Conservation (phyloP, 225 moss, liverwort and hornwort species). For the Bryum argenteum region DNA sequence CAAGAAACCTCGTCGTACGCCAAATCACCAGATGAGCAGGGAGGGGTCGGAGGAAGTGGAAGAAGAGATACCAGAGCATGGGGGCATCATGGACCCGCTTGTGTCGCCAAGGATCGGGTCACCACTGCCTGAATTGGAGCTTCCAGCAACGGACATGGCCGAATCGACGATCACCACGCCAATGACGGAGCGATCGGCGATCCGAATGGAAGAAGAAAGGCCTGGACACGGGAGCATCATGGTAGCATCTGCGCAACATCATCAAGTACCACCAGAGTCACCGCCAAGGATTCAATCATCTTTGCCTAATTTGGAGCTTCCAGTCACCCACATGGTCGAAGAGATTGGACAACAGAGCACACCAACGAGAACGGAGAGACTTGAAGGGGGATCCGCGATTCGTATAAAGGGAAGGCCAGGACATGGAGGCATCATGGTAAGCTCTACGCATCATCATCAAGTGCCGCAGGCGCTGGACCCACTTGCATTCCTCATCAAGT, state of each 20-base stretch:
- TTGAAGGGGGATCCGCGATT: background rate
- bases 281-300: background rate
- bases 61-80: too few species aligned
- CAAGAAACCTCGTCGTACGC: too few species aligned
- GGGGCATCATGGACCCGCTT: too few species aligned
- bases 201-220: background rate
- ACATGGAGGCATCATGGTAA: background rate
- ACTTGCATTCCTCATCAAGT: conserved; percentile 27
- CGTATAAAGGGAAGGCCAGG: background rate
- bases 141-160: background rate
- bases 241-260: too few species aligned
- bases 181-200: background rate
- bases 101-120: background rate
- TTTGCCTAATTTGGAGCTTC: background rate
- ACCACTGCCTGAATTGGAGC: background rate
- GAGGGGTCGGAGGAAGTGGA: too few species aligned
- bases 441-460: background rate
- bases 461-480: conserved; percentile 14
- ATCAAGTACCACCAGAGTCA: background rate
- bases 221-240: background rate
- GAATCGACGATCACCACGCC: background rate
- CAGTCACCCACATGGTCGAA: background rate
- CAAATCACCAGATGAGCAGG: too few species aligned
- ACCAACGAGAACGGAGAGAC: too few species aligned
- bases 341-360: background rate